Evolutionary conservation across 148 eudicot genomes (phyloP).

Genomic region (Euryodendron excelsum): DNA sequence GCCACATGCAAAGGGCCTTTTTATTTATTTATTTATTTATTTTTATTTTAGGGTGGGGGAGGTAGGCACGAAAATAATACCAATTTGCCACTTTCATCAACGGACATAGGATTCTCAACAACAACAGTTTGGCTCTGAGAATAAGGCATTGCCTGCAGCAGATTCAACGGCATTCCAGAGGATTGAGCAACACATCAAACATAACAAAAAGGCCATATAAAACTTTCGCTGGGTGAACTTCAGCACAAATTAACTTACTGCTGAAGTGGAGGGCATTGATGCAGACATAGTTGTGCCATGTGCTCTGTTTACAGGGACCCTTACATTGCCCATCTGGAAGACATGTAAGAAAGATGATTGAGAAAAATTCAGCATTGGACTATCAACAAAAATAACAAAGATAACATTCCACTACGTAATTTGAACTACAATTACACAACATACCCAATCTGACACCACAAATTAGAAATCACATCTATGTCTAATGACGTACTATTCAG

Average conservation of each 20-base stretch:
- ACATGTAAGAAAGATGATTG: neutral
- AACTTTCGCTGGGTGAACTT: no score
- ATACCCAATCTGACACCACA: neutral
- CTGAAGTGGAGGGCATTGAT: constrained; percentile 32
- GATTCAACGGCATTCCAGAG: neutral
- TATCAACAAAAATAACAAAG: neutral
- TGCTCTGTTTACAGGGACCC: constrained; percentile 41
- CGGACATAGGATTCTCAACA: constrained; percentile 53
- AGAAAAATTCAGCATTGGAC: neutral
- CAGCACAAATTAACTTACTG: no score
- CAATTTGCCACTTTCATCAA: constrained; percentile 58
- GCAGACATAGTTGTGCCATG: constrained; percentile 38
- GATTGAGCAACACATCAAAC: neutral
- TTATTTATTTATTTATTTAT: no score
- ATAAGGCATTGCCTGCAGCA: constrained; percentile 30
- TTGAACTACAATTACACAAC: neutral
- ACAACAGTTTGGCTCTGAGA: constrained; percentile 43
- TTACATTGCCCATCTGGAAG: constrained; percentile 42
- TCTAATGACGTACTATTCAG: neutral
- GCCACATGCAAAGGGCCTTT: no score
- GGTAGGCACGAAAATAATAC: constrained; percentile 25
- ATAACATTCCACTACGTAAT: neutral
- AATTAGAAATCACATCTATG: neutral
- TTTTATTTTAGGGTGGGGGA: neutral
- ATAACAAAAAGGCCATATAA: neutral